Conservation (phyloP, 2,329 filamentous ascomycete genomes). For the Colletotrichum sp. region DNA sequence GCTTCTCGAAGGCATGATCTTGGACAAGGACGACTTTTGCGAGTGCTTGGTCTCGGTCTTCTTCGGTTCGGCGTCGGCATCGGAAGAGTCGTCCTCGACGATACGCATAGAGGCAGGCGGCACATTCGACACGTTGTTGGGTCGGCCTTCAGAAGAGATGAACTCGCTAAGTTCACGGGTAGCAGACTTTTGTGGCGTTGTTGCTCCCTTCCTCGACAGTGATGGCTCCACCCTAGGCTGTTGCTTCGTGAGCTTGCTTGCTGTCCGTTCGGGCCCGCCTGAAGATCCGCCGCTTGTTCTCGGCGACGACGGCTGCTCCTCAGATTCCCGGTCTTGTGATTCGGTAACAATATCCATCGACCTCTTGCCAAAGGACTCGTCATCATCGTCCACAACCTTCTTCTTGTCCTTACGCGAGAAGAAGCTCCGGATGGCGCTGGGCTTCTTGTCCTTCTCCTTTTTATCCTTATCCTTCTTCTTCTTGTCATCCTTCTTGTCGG, state of each 20-base stretch:
- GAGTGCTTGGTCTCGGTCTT: constrained; percentile 36
- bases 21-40: constrained; percentile 46
- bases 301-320: constrained; percentile 46
- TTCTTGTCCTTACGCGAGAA: constrained; percentile 70
- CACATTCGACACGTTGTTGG: constrained; percentile 60
- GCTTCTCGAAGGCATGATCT: constrained; percentile 44
- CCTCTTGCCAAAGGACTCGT: constrained; percentile 65
- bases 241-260: constrained; percentile 75
- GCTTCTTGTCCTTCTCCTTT: constrained; percentile 73
- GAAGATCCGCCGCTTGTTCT: constrained; percentile 2
- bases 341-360: constrained; percentile 61
- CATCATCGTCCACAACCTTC: constrained; percentile 60
- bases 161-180: constrained; percentile 48
- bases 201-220: constrained; percentile 44
- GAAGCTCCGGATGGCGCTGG: constrained; percentile 62
- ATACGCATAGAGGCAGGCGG: constrained; percentile 61
- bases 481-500: constrained; percentile 76
- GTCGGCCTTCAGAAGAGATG: constrained; percentile 45
- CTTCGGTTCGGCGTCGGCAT: constrained; percentile 23
- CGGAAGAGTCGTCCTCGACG: constrained; percentile 54
- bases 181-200: constrained; percentile 33
- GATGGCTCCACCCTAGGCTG: constrained; percentile 56
- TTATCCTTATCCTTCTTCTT: constrained; percentile 77
- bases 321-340: constrained; percentile 49
- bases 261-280: constrained; percentile 54